Evolutionary conservation across 75 land plant species (phyloP), one percentile per base, ranked within the genome.

Genomic region (Picea glauca): DNA sequence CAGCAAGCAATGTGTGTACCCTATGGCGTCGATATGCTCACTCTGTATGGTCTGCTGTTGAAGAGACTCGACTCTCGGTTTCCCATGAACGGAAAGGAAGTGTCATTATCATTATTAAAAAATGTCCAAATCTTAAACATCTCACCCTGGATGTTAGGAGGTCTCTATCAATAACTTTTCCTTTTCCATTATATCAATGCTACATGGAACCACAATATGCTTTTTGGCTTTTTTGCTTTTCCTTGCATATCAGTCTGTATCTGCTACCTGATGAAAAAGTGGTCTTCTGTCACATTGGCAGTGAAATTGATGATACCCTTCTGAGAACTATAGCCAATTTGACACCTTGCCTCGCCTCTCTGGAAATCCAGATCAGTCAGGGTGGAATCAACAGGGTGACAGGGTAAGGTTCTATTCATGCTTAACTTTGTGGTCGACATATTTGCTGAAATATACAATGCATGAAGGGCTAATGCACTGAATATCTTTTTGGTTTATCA

Each of bases 1-100:
- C 81, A 77, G 93, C 93, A 79, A 85, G 86, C 58, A 63, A 38
- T 81, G 93, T 92, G 57, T 89, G 91, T 68, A 80, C 68, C 76
- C 89, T 83, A 35, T 92, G 93, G 93, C 81, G 91, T 58, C 84
- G 84, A 26, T 66, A 83, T 5, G 61, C 87, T 59, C 72, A 72
- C 77, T 77, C 81, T 67, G 35, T 91, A 18, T 91, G 89, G 89
- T 33, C 85, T 15, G 67, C 85, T 46, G 80, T 89, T 76, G 88
- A 87, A 89, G 91, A 87, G 84, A 74, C 87, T 14, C 70, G 85
- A 62, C 76, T 91, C 15, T 58, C 66, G 72, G 88, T 91, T 74
- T 83, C 87, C 50, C 38, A 72, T 4, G 63, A 63, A 30, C 82
- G 58, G 78, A 60, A 85, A 35, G 81, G 86, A 59, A 81, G 78